These are phyloP conservation scores for Fusarium equiseti DNA, from an alignment of 2,329 filamentous ascomycete genomes.

Conservation along the genomic window DNA sequence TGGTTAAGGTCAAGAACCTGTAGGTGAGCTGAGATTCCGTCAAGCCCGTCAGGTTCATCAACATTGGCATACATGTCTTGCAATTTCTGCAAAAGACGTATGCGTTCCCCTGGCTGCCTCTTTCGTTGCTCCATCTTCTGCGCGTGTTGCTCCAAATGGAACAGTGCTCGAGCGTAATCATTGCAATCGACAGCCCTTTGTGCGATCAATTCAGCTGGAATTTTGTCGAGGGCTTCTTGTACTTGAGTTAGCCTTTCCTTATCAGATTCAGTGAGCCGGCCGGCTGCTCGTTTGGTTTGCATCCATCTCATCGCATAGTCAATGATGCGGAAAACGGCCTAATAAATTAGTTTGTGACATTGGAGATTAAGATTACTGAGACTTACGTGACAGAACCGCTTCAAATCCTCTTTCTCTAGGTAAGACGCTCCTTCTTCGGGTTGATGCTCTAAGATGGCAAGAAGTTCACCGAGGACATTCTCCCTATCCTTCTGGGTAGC, in stretches of 20 bases:
- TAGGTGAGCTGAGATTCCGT: conserved; percentile 91
- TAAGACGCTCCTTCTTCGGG: conserved; percentile 64
- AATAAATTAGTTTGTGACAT: conserved; percentile 26
- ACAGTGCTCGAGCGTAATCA: conserved; percentile 90
- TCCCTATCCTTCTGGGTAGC: conserved; percentile 70
- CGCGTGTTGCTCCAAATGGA: conserved; percentile 94
- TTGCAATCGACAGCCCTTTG: conserved; percentile 91
- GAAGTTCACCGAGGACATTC: conserved; percentile 78
- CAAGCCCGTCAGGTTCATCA: conserved; percentile 95
- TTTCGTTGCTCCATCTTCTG: conserved; percentile 61
- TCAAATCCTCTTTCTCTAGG: conserved; percentile 78
- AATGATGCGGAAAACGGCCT: conserved; percentile 89
- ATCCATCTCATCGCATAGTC: conserved; percentile 95
- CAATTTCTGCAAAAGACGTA: conserved; percentile 78
- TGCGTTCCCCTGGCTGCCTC: conserved; percentile 64
- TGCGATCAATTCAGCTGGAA: conserved; percentile 81
- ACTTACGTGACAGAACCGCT: conserved; percentile 86
- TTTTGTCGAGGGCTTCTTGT: conserved; percentile 66
- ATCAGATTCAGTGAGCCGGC: conserved; percentile 52
- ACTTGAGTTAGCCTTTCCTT: conserved; percentile 64
- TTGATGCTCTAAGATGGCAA: conserved; percentile 76
- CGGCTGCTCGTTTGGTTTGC: conserved; percentile 71
- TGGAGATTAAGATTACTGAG: background rate
- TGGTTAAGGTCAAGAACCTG: conserved; percentile 91
- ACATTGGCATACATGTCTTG: conserved; percentile 98